Evolutionary conservation across 768 basidiomycete species (phyloP).

Genomic region (Ramaria sp.): DNA sequence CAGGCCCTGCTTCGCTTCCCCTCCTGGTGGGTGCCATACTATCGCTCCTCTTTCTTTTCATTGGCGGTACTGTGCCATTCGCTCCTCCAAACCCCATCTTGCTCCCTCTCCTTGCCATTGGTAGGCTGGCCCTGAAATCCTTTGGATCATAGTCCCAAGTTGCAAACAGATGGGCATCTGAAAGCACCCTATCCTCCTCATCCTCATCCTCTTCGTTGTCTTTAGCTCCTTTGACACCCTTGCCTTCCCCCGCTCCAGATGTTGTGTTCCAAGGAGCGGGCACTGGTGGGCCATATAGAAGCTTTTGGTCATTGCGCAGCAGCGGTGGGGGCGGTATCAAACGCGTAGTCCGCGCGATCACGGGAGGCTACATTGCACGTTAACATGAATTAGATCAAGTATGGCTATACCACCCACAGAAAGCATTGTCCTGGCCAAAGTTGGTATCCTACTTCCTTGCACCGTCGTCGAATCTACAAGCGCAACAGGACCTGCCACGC

Average conservation of each 20-base stretch:
- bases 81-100: slow-evolving; percentile 1
- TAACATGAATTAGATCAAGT: neutral
- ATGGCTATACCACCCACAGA: slow-evolving; percentile 34
- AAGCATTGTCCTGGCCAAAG: slow-evolving; percentile 54
- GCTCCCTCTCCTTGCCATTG: slow-evolving; percentile 20
- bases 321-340: slow-evolving; percentile 58
- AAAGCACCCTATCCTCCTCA: slow-evolving; percentile 26
- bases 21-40: neutral
- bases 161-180: slow-evolving; percentile 42
- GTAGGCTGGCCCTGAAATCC: slow-evolving; percentile 28
- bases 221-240: slow-evolving; percentile 12
- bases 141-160: slow-evolving; percentile 49
- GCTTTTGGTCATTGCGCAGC: slow-evolving; percentile 40
- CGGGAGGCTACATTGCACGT: slow-evolving; percentile 31
- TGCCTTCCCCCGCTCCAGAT: slow-evolving; percentile 21
- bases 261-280: slow-evolving; percentile 14
- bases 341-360: slow-evolving; percentile 49
- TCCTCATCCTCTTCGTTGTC: slow-evolving; percentile 20
- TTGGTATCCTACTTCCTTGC: slow-evolving; percentile 54
- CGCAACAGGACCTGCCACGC: slow-evolving; percentile 44
- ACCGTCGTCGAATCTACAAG: slow-evolving; percentile 46
- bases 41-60: slow-evolving; percentile 3
- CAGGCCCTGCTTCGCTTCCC: neutral
- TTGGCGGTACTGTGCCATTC: neutral
- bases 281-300: slow-evolving; percentile 24